Base-by-base conservation (phyloP, 768 basidiomycete species). In the Amanita pallidorosea region DNA sequence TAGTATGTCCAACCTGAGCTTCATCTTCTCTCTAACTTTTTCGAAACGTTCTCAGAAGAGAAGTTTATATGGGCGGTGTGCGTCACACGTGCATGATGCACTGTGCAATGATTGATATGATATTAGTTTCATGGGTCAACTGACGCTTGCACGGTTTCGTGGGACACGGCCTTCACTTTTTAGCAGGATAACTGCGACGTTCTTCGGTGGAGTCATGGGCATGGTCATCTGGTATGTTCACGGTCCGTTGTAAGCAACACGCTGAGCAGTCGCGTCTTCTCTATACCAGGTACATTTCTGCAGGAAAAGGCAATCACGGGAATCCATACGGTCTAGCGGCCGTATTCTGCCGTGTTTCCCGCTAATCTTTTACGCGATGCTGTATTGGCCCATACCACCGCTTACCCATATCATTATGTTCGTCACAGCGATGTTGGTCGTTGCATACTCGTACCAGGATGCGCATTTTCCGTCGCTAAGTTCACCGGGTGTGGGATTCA, bases 381-480 rank as follows among this genome's bases (percentile, higher is more conserved):
- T 89, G 17, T 85, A 89, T 63, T 85, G 77, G 73, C 84, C 88
- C 1, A 80, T 79, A 8, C 72, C 80, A 1, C 81, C 83, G 0
- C 77, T 89, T 72, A 81, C 77, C n/a, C 80, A 80, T 47, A 68
- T 86, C 27, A 76, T 88, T 18, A 76, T 81, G 58, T 81, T 80
- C 57, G 75, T 84, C 7, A 88, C 85, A 1, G 57, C 70, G 11
- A 69, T 70, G 23, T 61, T 88, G 67, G 85, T 85, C 0, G 59
- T 86, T 37, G 87, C 85, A 2, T 88, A 82, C 62, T 88, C 84
- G 8, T 87, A 83, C 64, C 75, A 82, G 61, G 79, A 84, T 61
- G 64, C 69, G 0, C 73, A 78, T 55, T 63, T 80, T 31, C 20
- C 58, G 2, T 33, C 68, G n/a, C 66, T 77, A 40, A 73, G 69